These are phyloP conservation scores for Coemansia sp. DNA, from an alignment of 192 early-diverging fungal genomes.

Conservation along the genomic window DNA sequence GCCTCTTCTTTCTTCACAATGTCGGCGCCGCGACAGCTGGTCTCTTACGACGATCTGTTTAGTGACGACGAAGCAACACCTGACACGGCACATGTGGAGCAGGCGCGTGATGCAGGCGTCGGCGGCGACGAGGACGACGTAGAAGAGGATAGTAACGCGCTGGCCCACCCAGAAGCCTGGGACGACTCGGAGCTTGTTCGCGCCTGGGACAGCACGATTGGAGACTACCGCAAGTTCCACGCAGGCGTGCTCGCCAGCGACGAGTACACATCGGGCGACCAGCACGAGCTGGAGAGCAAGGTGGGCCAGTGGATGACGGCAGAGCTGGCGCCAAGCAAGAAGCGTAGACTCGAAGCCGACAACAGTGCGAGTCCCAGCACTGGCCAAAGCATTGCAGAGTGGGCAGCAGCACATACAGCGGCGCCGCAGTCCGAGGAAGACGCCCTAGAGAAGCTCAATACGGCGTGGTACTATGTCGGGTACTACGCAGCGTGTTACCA, in stretches of 20 bases:
- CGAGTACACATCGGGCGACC: conserved; percentile 10
- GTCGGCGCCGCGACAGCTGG: conserved; percentile 24
- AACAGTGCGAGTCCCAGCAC: neutral
- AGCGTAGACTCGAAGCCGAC: conserved; percentile 7
- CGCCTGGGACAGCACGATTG: conserved; percentile 58
- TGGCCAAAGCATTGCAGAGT: neutral
- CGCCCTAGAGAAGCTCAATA: conserved; percentile 57
- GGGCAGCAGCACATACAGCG: neutral
- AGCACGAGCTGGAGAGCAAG: conserved; percentile 15
- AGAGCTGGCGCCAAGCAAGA: conserved; percentile 3
- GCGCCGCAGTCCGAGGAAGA: conserved; percentile 51
- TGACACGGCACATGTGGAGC: neutral
- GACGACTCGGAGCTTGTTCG: conserved; percentile 57
- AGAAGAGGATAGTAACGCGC: neutral
- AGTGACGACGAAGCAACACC: conserved; percentile 5
- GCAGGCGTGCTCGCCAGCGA: conserved; percentile 16
- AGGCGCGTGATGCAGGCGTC: neutral
- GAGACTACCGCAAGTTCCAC: conserved; percentile 50
- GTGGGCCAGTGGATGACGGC: conserved; percentile 13
- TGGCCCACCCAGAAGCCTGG: conserved; percentile 40
- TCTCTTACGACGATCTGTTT: conserved; percentile 39
- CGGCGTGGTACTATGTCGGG: conserved; percentile 71
- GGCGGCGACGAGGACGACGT: neutral
- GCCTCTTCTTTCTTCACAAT: neutral
- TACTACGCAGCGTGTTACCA: conserved; percentile 71